Conservation (phyloP, 2,329 filamentous ascomycete genomes). For the Aspergillus fischeri region DNA sequence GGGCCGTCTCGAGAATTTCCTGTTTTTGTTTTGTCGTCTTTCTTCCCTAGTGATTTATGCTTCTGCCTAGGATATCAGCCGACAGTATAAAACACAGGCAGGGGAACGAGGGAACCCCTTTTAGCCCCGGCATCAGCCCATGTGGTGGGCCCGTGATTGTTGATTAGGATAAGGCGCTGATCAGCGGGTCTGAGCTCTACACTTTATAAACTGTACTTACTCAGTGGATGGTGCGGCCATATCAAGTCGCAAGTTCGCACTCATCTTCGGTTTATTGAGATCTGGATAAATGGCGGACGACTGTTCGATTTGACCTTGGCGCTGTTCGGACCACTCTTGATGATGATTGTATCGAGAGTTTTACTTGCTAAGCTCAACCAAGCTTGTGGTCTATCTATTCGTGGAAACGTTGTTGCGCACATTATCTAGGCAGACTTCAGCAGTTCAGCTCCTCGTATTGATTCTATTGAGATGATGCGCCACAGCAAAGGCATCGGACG, state of each 20-base stretch:
- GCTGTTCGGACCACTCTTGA: too few species aligned
- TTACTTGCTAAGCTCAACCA: background rate
- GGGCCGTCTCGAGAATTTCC: background rate
- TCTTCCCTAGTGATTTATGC: too few species aligned
- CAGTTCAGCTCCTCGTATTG: background rate
- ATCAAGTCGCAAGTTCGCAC: background rate
- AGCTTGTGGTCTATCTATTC: background rate
- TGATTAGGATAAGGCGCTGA: background rate
- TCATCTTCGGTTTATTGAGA: background rate
- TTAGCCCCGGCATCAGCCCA: background rate
- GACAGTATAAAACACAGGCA: background rate
- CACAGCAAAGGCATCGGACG: background rate
- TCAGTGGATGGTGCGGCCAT: background rate
- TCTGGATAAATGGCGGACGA: too few species aligned
- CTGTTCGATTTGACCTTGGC: background rate
- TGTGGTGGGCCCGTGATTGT: background rate
- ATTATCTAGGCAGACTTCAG: background rate
- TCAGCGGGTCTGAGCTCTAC: background rate
- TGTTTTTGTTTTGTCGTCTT: background rate
- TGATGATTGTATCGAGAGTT: too few species aligned
- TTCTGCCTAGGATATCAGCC: too few species aligned
- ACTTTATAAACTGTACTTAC: background rate
- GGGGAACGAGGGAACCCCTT: too few species aligned
- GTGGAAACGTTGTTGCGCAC: background rate
- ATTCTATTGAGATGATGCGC: background rate